Evolutionary conservation across 768 basidiomycete species (phyloP).

Genomic region (Russula olivacea): DNA sequence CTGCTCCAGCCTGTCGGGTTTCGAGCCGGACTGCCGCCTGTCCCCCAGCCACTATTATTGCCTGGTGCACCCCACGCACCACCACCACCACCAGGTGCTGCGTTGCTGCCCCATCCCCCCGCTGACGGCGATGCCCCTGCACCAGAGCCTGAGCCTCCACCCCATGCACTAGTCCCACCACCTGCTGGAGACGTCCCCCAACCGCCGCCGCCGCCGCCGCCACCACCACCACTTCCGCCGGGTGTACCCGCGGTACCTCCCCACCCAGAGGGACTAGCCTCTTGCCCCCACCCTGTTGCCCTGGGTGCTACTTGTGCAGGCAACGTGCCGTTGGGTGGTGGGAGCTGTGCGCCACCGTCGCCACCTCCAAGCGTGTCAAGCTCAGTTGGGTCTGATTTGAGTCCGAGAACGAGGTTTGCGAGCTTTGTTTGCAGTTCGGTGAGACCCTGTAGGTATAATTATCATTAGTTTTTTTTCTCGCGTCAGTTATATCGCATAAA

Average conservation of each 20-base stretch:
- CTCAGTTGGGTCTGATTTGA: conserved; percentile 45
- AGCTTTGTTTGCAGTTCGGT: conserved; percentile 75
- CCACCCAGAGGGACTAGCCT: conserved; percentile 16
- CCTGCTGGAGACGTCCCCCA: conserved; percentile 17
- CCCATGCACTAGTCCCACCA: conserved; percentile 18
- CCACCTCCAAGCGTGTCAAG: conserved; percentile 44
- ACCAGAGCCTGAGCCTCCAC: conserved; percentile 21
- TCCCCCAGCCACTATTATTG: conserved; percentile 29
- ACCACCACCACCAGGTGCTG: conserved; percentile 31
- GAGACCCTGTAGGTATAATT: conserved; percentile 50
- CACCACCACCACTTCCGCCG: conserved; percentile 3
- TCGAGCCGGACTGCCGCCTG: conserved; percentile 26
- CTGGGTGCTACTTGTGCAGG: conserved; percentile 16
- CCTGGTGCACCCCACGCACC: conserved; percentile 29
- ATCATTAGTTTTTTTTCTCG: too few species aligned
- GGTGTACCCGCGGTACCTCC: conserved; percentile 11
- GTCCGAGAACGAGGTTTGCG: conserved; percentile 69
- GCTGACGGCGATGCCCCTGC: conserved; percentile 24
- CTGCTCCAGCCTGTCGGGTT: conserved; percentile 33
- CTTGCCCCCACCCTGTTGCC: conserved; percentile 17
- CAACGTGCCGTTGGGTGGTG: conserved; percentile 15
- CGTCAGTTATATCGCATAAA: background rate
- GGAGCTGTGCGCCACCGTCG: conserved; percentile 27
- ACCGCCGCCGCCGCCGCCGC: background rate
- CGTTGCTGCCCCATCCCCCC: conserved; percentile 32